Evolutionary conservation across 441 rosid genomes (phyloP).

Genomic region (Mallotus japonicus): DNA sequence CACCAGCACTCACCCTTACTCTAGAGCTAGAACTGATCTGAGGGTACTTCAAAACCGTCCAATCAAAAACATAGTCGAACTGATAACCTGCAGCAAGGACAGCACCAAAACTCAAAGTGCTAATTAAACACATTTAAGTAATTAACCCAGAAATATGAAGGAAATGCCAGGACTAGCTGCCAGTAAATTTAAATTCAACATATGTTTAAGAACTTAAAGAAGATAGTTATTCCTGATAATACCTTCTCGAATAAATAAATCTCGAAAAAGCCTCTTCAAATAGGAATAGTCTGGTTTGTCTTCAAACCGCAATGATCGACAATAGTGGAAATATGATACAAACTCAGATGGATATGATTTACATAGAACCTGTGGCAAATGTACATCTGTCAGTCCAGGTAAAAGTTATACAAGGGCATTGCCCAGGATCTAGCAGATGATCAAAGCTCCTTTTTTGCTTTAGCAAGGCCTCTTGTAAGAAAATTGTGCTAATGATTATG

Average conservation of each 20-base stretch:
- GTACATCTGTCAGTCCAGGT: conserved; percentile 10
- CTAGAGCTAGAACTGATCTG: conserved; percentile 72
- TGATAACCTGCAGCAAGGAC: conserved; percentile 64
- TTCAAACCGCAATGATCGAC: conserved; percentile 83
- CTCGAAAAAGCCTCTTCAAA: conserved; percentile 88
- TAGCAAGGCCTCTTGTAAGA: background rate
- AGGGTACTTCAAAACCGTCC: conserved; percentile 90
- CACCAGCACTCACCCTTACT: conserved; percentile 55
- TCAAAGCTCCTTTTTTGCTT: background rate
- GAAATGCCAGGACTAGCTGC: background rate
- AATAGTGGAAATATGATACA: conserved; percentile 79
- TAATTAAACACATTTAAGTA: no score
- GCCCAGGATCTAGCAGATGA: conserved; percentile 5
- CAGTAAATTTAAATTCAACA: background rate
- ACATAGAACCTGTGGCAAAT: conserved; percentile 62
- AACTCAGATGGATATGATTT: conserved; percentile 87
- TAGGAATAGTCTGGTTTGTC: conserved; percentile 94
- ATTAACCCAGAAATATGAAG: conserved; percentile 2
- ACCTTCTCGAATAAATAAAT: conserved; percentile 91
- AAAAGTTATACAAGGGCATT: background rate
- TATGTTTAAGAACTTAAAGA: background rate
- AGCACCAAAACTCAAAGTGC: background rate
- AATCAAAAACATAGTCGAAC: conserved; percentile 87
- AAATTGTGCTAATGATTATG: no score
- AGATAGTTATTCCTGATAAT: background rate